These are phyloP conservation scores for Dimocarpus longan DNA, from an alignment of 345 rosid species.

Conservation along the genomic window DNA sequence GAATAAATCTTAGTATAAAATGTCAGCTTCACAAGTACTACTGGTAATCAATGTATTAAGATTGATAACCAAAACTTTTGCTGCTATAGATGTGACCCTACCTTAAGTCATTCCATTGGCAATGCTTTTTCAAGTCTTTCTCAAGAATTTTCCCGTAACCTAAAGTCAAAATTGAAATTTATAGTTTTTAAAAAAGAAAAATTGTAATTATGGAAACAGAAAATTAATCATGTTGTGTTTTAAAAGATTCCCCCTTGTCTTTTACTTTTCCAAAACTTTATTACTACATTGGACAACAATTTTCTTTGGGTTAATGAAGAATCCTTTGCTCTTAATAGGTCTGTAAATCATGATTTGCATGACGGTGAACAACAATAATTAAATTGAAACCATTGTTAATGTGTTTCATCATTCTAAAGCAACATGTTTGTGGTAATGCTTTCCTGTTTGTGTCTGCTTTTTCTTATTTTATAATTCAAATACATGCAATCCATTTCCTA, in stretches of 20 bases:
- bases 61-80: not conserved
- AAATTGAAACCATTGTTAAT: not conserved
- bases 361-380: not conserved
- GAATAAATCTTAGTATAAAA: not conserved
- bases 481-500: not conserved
- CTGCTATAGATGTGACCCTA: not conserved
- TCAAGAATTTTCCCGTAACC: constrained; percentile 8
- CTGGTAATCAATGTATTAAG: not conserved
- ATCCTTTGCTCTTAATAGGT: not conserved
- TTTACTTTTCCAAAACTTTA: constrained; percentile 7
- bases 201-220: not conserved
- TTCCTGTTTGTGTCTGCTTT: not conserved
- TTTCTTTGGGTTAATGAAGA: constrained; percentile 17
- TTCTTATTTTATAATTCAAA: not conserved
- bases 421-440: not conserved
- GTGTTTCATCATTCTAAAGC: not conserved
- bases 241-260: not conserved
- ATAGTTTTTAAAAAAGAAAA: not conserved
- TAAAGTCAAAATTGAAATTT: not conserved
- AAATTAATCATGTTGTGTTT: not conserved
- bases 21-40: not conserved
- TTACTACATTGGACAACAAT: constrained; percentile 4
- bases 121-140: not conserved
- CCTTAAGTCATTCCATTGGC: not conserved
- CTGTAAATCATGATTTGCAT: constrained; percentile 2